phyloP scores from a whole-genome alignment of 768 basidiomycete genomes.

The Naganishia antarctica region DNA sequence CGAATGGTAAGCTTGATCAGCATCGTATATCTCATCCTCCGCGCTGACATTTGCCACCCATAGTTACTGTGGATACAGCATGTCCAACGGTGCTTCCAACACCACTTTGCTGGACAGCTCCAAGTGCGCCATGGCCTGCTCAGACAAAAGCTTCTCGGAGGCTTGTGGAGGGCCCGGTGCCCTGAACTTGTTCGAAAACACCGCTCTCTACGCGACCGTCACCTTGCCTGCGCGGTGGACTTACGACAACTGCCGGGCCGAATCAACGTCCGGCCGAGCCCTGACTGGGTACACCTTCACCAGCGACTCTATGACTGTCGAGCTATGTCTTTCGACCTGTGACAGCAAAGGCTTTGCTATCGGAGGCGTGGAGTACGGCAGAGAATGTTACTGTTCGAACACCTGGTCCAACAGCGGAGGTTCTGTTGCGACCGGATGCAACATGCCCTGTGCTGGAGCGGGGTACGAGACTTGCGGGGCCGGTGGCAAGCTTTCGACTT shows the following conservation, averaged over 20 bases:
- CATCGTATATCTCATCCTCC: not conserved
- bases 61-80: constrained; percentile 46
- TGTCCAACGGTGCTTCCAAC: constrained; percentile 46
- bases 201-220: constrained; percentile 13
- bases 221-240: no score
- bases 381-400: constrained; percentile 54
- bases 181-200: constrained; percentile 35
- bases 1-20: constrained; percentile 27
- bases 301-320: constrained; percentile 39
- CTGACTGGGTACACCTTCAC: constrained; percentile 29
- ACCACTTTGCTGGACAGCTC: constrained; percentile 37
- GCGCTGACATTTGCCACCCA: not conserved
- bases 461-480: no score
- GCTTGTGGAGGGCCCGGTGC: constrained; percentile 38
- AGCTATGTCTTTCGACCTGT: constrained; percentile 46
- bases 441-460: constrained; percentile 34
- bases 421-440: constrained; percentile 39
- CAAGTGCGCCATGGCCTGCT: constrained; percentile 38
- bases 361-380: constrained; percentile 48
- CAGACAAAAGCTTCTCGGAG: constrained; percentile 38
- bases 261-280: constrained; percentile 26
- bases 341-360: constrained; percentile 39
- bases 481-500: no score
- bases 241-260: constrained; percentile 13
- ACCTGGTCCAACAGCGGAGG: constrained; percentile 55